Conservation (phyloP, 2,329 filamentous ascomycete genomes). For the Aureobasidium sp. region DNA sequence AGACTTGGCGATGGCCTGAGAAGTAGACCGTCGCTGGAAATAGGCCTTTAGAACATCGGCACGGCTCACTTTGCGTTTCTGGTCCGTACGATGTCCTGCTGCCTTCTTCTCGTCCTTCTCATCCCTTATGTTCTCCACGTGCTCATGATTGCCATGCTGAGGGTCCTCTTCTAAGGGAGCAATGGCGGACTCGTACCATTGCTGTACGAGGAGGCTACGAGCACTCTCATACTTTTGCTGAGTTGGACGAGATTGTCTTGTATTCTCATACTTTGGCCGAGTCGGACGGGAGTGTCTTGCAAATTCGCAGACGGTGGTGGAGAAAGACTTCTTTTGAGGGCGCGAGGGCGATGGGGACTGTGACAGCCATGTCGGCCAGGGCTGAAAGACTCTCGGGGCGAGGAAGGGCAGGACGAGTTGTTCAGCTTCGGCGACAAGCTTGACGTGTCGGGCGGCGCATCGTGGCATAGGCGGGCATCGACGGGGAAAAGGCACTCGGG, state of each 20-base stretch:
- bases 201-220: slow-evolving; percentile 4
- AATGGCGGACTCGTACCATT: slow-evolving; percentile 13
- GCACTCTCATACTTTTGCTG: background rate
- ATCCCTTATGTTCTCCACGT: background rate
- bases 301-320: background rate
- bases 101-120: background rate
- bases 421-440: slow-evolving; percentile 15
- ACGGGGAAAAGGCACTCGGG: background rate
- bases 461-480: slow-evolving; percentile 29
- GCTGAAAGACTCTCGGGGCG: slow-evolving; percentile 27
- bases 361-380: slow-evolving; percentile 10
- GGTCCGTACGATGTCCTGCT: background rate
- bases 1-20: background rate
- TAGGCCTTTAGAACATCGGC: background rate
- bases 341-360: background rate
- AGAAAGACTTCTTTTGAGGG: background rate
- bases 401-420: slow-evolving; percentile 30
- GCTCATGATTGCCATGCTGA: background rate
- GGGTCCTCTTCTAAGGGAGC: background rate
- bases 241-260: background rate
- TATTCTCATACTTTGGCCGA: background rate
- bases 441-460: slow-evolving; percentile 19
- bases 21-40: background rate
- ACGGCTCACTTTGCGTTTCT: background rate
- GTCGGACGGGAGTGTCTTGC: no score